Conservation (phyloP, 2,329 filamentous ascomycete genomes). For the Cladorrhinum sp. region DNA sequence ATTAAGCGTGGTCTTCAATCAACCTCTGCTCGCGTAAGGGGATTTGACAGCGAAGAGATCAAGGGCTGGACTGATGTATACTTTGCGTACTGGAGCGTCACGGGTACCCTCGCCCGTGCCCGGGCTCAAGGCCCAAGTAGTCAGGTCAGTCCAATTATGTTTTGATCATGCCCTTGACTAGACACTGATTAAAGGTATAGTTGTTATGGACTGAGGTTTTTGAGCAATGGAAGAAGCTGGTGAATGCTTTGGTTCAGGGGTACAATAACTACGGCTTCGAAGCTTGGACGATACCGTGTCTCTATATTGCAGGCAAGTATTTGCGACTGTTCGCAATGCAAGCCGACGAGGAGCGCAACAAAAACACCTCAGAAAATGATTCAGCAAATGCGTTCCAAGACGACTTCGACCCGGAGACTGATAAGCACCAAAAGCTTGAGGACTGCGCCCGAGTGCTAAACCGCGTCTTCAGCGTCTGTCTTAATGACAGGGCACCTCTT, state of each 20-base stretch:
- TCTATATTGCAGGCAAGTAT: conserved; percentile 86
- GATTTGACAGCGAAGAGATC: conserved; percentile 63
- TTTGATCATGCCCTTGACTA: conserved; percentile 12
- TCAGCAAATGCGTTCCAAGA: conserved; percentile 61
- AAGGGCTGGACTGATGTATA: conserved; percentile 88
- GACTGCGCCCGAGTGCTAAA: conserved; percentile 90
- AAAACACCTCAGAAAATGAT: conserved; percentile 35
- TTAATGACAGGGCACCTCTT: conserved; percentile 80
- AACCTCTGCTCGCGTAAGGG: conserved; percentile 50
- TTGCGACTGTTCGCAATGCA: conserved; percentile 85
- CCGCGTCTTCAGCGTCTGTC: conserved; percentile 84
- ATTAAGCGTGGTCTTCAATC: conserved; percentile 70
- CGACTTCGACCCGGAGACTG: conserved; percentile 72
- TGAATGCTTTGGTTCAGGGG: conserved; percentile 72
- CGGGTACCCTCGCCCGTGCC: conserved; percentile 67
- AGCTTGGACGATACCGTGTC: conserved; percentile 87
- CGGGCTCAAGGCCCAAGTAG: conserved; percentile 44
- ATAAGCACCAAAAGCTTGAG: conserved; percentile 81
- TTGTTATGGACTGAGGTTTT: conserved; percentile 82
- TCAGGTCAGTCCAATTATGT: conserved; percentile 32
- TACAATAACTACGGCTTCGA: conserved; percentile 75
- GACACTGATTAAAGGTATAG: conserved; percentile 13
- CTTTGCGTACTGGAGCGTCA: conserved; percentile 76
- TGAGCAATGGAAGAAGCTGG: conserved; percentile 82
- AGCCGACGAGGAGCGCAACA: conserved; percentile 68